phyloP scores from a whole-genome alignment of 768 basidiomycete genomes.

The Amanita phalloides region DNA sequence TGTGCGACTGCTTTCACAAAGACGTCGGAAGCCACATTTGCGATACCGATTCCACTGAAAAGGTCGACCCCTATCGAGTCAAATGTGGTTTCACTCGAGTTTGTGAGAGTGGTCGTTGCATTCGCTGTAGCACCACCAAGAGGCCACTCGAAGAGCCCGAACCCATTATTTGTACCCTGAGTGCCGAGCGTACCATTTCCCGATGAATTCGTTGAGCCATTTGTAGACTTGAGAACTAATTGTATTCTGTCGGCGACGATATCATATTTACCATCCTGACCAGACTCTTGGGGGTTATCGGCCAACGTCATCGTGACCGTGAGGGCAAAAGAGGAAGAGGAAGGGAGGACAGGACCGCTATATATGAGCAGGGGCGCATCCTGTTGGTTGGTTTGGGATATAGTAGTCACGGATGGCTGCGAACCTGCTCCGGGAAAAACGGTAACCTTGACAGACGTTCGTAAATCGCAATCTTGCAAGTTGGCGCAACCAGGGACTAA shows the following conservation, averaged over 20 bases:
- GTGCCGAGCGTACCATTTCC: conserved; percentile 21
- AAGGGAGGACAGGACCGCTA: conserved; percentile 72
- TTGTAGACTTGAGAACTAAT: conserved; percentile 58
- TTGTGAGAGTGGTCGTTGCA: conserved; percentile 52
- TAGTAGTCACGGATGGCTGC: conserved; percentile 51
- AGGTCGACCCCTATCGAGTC: conserved; percentile 56
- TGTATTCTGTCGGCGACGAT: conserved; percentile 85
- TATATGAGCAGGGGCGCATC: conserved; percentile 65
- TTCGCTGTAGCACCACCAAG: conserved; percentile 37
- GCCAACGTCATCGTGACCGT: conserved; percentile 72
- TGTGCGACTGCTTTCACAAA: conserved; percentile 48
- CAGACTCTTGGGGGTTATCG: conserved; percentile 48
- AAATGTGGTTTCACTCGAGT: conserved; percentile 57
- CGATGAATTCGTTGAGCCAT: conserved; percentile 25
- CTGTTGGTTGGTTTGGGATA: conserved; percentile 60
- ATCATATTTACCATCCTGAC: conserved; percentile 58
- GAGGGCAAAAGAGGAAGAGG: conserved; percentile 57
- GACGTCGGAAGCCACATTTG: conserved; percentile 21
- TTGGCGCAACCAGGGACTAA: conserved; percentile 79
- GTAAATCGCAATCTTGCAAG: conserved; percentile 67
- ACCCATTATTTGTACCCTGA: conserved; percentile 33
- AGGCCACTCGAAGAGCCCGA: conserved; percentile 90
- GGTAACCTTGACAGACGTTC: conserved; percentile 76
- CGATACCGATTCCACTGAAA: conserved; percentile 47
- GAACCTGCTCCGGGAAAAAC: conserved; percentile 70